Evolutionary conservation across 352 stramenopile genomes (phyloP).

Genomic region (Globisporangium megalacanthum): DNA sequence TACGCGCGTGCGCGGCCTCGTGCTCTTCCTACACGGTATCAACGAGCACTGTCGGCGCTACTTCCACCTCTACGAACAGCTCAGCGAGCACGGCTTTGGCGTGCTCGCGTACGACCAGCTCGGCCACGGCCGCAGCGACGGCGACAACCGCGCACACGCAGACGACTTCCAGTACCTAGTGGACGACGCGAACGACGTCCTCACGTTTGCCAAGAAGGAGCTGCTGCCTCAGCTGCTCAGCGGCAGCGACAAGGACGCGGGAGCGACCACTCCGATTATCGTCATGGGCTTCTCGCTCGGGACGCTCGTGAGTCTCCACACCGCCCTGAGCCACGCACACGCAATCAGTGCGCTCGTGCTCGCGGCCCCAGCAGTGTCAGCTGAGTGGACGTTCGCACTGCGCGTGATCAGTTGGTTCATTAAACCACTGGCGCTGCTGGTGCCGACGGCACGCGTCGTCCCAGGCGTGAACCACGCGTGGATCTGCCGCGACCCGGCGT

Average conservation of each 20-base stretch:
- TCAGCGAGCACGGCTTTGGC: constrained; percentile 33
- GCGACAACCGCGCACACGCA: constrained; percentile 25
- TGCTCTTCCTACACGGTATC: constrained; percentile 52
- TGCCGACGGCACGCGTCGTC: constrained; percentile 23
- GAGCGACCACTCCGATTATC: constrained; percentile 13
- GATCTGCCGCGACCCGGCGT: constrained; percentile 21
- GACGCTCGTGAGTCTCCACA: constrained; percentile 29
- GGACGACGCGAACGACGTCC: constrained; percentile 45
- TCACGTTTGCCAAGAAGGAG: constrained; percentile 28
- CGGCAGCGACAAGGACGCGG: not conserved
- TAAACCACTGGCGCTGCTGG: constrained; percentile 15
- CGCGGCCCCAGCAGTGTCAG: constrained; percentile 15
- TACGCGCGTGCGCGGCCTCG: constrained; percentile 22
- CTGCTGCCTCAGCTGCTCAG: constrained; percentile 22
- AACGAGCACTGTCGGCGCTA: constrained; percentile 40
- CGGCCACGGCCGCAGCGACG: constrained; percentile 38
- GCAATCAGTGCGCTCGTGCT: constrained; percentile 21
- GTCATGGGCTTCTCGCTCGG: constrained; percentile 26
- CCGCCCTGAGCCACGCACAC: constrained; percentile 19
- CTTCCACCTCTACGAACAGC: constrained; percentile 34
- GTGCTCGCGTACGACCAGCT: constrained; percentile 46
- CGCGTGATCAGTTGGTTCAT: constrained; percentile 15
- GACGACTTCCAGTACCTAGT: constrained; percentile 40
- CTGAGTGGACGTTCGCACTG: constrained; percentile 15
- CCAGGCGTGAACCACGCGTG: constrained; percentile 21